A percentile compares a stretch with the other conserved stretches of the same genome.
phyloP scores from a whole-genome alignment of 2,329 filamentous ascomycete species.

The Xylaria polymorpha region DNA sequence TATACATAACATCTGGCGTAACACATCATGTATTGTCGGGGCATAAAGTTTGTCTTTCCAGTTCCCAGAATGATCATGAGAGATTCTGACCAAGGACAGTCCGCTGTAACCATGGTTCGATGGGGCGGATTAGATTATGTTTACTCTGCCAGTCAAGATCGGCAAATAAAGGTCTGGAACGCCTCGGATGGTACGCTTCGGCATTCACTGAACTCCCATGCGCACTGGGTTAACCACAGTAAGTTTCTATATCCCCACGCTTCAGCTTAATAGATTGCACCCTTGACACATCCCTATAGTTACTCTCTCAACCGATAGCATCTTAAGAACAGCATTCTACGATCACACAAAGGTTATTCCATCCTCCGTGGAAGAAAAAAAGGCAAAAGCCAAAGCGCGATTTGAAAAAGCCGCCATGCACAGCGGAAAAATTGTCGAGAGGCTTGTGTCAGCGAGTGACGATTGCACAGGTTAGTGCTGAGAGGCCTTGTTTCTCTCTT shows the following conservation, averaged over 20 bases:
- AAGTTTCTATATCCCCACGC: slow-evolving; percentile 19
- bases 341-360: slow-evolving; percentile 82
- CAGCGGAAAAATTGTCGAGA: slow-evolving; percentile 81
- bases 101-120: slow-evolving; percentile 86
- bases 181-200: slow-evolving; percentile 80
- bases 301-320: slow-evolving; percentile 92
- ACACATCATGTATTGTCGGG: slow-evolving; percentile 87
- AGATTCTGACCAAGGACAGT: slow-evolving; percentile 56
- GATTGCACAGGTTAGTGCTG: slow-evolving; percentile 59
- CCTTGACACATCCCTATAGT: slow-evolving; percentile 53
- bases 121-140: slow-evolving; percentile 93
- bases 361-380: slow-evolving; percentile 74
- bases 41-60: slow-evolving; percentile 66
- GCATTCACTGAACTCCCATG: slow-evolving; percentile 83
- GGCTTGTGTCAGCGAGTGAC: slow-evolving; percentile 89
- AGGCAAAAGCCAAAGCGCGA: slow-evolving; percentile 79
- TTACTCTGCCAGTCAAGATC: slow-evolving; percentile 90
- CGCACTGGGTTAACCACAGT: slow-evolving; percentile 92
- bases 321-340: slow-evolving; percentile 84
- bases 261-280: background rate
- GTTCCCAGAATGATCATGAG: background rate
- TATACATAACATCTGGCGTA: slow-evolving; percentile 84
- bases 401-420: slow-evolving; percentile 88
- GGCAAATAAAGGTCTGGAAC: slow-evolving; percentile 80
- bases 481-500: background rate